Conservation (phyloP, 331 rosid species). For the Quercus lobata region DNA sequence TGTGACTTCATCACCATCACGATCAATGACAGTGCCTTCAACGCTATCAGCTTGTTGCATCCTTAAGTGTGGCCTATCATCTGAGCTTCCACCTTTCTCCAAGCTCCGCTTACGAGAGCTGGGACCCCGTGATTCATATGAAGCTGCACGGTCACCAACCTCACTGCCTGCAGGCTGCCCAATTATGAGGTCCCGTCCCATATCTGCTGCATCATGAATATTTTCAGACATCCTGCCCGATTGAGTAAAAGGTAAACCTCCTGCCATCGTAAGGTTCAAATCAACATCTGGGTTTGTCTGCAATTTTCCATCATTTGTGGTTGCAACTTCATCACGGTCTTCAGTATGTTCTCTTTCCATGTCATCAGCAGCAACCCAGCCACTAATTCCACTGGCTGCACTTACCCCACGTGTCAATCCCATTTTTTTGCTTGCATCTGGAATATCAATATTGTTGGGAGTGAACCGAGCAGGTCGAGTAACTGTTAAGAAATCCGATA, state of each 20-base stretch:
- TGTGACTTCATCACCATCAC: constrained; percentile 96
- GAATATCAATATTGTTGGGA: constrained; percentile 69
- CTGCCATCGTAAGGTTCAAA: constrained; percentile 92
- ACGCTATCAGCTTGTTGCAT: constrained; percentile 94
- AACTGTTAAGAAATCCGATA: constrained; percentile 73
- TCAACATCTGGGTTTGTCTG: constrained; percentile 61
- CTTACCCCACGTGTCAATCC: constrained; percentile 95
- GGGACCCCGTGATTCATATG: constrained; percentile 97
- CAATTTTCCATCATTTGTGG: constrained; percentile 58
- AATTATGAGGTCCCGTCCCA: constrained; percentile 98
- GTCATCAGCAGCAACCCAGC: constrained; percentile 93
- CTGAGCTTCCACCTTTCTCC: constrained; percentile 89
- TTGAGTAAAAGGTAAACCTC: constrained; percentile 56
- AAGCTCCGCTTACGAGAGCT: constrained; percentile 92
- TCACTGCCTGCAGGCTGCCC: constrained; percentile 98
- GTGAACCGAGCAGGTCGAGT: constrained; percentile 80
- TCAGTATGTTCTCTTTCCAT: constrained; percentile 80
- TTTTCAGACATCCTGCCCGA: constrained; percentile 69
- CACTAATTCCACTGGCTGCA: constrained; percentile 99
- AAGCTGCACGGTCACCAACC: constrained; percentile 96
- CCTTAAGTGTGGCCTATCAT: constrained; percentile 64
- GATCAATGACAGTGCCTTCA: constrained; percentile 98
- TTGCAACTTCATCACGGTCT: constrained; percentile 97
- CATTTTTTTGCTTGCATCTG: constrained; percentile 85
- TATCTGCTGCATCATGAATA: constrained; percentile 60